Evolutionary conservation across 1,284 basidiomycete species (phyloP), one percentile per base, ranked within the genome.

Genomic region (Ustilago curta): DNA sequence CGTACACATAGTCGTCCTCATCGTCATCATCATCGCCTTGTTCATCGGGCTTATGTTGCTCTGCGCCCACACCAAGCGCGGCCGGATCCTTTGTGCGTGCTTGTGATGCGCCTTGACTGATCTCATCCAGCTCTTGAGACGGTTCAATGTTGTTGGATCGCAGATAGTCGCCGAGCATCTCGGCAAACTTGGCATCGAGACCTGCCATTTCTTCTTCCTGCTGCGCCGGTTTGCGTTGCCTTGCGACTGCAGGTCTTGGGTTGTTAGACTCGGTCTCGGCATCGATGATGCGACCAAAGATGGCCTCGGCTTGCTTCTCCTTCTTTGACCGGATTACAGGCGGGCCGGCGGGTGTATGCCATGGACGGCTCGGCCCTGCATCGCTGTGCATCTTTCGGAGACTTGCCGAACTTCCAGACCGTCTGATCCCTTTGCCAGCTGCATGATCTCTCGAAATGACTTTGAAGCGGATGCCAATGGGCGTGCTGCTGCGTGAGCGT

Each of bases 1-100:
- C 82, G 58, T 83, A 83, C 5, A 83, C 82, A 43, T 80, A 83
- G 12, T 83, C 79, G 4, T 70, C 70, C 8, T 78, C 73, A 12
- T 67, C 65, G 8, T 60, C 56, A 4, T 73, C 64, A 1, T 59
- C 48, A 9, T 57, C 59, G 1, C 53, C 59, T 3, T 53, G 42
- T 9, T 40, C 48, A 4, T 35, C 12, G 8, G 8, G 8, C 39
- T 11, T 44, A 11, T 6, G 18, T 27, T 39, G 37, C 0, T n/a
- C 57, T 0, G 49, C 44, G 3, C 43, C 37, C 8, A 31, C 29
- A 11, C 3, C 19, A 14, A 37, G n/a, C 14, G 21, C 31, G 1
- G n/a, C 18, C 11, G 29, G 27, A 29, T 25, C 49, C 4, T 27
- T 16, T 8, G 32, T 23, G 31, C 35, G 43, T 31, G 32, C 42